These are phyloP conservation scores for Trametes cinnabarina DNA, from an alignment of 768 basidiomycete species.

Conservation along the genomic window DNA sequence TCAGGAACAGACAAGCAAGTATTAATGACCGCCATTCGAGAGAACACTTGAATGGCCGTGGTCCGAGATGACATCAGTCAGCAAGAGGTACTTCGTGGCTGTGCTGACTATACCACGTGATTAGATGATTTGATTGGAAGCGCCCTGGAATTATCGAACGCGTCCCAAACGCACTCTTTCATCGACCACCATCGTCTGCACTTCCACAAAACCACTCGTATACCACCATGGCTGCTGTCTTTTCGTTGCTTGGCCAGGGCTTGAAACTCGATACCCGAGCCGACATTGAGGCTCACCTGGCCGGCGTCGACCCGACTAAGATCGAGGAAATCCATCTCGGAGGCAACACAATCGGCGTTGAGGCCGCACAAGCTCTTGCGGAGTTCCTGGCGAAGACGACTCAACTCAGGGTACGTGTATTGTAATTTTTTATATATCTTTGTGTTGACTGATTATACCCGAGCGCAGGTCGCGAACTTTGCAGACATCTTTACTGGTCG, in stretches of 20 bases:
- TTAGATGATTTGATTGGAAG: conserved; percentile 15
- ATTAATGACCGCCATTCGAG: too few relatives aligned
- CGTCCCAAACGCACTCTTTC: conserved; percentile 3
- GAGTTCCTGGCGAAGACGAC: conserved; percentile 70
- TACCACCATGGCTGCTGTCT: conserved; percentile 31
- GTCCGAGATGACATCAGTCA: neutral
- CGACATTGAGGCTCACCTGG: conserved; percentile 74
- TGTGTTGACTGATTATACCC: neutral
- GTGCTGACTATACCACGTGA: conserved; percentile 9
- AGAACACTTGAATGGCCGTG: too few relatives aligned
- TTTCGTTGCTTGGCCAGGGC: conserved; percentile 61
- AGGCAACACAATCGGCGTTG: conserved; percentile 92
- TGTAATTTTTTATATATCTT: neutral
- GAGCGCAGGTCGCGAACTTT: conserved; percentile 84
- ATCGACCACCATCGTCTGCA: conserved; percentile 6
- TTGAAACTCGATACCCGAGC: conserved; percentile 77
- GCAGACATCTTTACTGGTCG: conserved; percentile 98
- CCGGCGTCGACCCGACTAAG: conserved; percentile 56
- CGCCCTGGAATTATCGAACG: conserved; percentile 7
- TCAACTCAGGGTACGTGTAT: conserved; percentile 59
- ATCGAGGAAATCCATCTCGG: conserved; percentile 91
- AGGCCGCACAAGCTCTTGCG: conserved; percentile 81
- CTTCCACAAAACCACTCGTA: neutral
- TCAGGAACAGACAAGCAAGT: too few relatives aligned
- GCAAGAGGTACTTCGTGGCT: conserved; percentile 3